phyloP scores from a whole-genome alignment of 495 filamentous ascomycete genomes.

The Penicillium steckii region DNA sequence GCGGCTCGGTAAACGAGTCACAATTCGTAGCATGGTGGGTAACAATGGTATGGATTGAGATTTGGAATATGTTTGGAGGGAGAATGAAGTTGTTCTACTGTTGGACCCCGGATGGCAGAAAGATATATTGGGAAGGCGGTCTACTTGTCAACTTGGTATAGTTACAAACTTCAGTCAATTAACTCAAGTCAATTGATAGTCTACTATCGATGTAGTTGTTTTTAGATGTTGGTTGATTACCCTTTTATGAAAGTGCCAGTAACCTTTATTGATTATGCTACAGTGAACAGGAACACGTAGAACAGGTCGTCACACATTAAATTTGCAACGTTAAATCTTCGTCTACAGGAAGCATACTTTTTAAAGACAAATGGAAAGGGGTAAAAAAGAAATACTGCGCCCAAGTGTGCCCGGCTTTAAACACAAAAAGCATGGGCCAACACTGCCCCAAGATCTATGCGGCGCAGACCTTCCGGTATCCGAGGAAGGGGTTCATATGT shows the following conservation, averaged over 20 bases:
- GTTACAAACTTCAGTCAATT: no score
- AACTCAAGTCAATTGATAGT: no score
- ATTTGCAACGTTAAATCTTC: constrained; percentile 36
- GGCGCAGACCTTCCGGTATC: constrained; percentile 20
- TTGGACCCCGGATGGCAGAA: no score
- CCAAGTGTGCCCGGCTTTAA: constrained; percentile 30
- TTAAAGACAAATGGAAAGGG: constrained; percentile 19
- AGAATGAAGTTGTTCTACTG: no score
- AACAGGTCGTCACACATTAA: constrained; percentile 39
- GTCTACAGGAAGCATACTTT: constrained; percentile 40
- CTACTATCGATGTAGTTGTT: no score
- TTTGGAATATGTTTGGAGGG: background rate
- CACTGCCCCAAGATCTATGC: constrained; percentile 23
- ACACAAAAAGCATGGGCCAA: constrained; percentile 30
- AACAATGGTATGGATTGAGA: background rate
- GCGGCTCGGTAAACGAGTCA: constrained; percentile 4
- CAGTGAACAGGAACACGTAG: no score
- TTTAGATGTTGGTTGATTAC: no score
- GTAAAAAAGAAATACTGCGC: constrained; percentile 25
- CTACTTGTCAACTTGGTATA: no score
- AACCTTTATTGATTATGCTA: no score
- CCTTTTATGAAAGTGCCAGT: no score
- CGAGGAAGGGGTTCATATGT: constrained; percentile 13
- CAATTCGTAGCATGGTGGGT: constrained; percentile 17
- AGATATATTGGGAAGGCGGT: no score